phyloP scores from a whole-genome alignment of 208 protist genomes.

The Trypanosoma boissoni region DNA sequence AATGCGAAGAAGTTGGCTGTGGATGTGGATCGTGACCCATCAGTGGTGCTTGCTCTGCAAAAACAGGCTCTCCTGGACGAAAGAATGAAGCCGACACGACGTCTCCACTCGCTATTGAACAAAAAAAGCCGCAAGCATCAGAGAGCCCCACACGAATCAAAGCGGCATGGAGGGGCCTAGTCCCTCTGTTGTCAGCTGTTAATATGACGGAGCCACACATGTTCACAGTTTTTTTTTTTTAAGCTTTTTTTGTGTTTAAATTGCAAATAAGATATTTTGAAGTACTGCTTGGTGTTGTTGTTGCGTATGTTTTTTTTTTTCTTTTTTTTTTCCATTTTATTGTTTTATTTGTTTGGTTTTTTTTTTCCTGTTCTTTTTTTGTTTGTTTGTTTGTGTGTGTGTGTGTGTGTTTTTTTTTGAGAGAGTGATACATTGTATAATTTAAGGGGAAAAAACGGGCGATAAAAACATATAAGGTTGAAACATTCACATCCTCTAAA shows the following conservation, averaged over 20 bases:
- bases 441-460: no score
- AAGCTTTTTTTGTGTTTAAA: neutral
- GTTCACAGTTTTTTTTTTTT: neutral
- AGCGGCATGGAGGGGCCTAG: neutral
- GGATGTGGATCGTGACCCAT: constrained; percentile 57
- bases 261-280: neutral
- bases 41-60: constrained; percentile 46
- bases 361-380: neutral
- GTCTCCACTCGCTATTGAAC: constrained; percentile 37
- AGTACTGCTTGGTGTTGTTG: neutral
- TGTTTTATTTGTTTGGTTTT: neutral
- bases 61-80: constrained; percentile 45
- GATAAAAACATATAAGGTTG: no score
- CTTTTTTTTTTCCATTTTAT: neutral
- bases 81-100: constrained; percentile 46
- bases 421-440: no score
- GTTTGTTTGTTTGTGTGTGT: neutral
- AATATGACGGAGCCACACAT: neutral
- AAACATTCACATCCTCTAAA: no score
- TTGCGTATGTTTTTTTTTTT: neutral
- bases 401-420: neutral
- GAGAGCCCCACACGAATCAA: constrained; percentile 9
- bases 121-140: constrained; percentile 33
- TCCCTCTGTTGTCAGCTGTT: no score
- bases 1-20: constrained; percentile 49